Percentiles rank a stretch among this genome's conserved stretches.
phyloP scores from a whole-genome alignment of 306 rosid genomes.

The Echinosophora koreensis region DNA sequence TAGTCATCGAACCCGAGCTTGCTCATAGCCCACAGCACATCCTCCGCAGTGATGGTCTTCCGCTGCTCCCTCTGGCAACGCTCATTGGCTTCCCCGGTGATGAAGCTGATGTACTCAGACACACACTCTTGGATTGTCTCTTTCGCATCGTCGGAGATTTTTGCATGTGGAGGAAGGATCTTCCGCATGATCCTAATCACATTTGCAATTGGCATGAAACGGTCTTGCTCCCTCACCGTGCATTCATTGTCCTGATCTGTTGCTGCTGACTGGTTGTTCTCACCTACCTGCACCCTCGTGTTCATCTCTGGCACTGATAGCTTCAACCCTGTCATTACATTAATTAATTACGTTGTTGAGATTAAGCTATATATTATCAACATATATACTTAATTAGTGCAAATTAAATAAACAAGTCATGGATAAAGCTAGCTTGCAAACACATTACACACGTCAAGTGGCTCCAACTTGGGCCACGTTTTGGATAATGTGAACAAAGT shows the following conservation, averaged over 20 bases:
- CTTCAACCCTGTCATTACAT: constrained; percentile 55
- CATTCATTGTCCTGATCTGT: constrained; percentile 64
- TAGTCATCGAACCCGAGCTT: constrained; percentile 89
- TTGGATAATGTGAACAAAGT: no score
- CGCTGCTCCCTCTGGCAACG: constrained; percentile 90
- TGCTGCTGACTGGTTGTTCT: constrained; percentile 21
- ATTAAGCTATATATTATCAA: no score
- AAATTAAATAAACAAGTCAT: no score
- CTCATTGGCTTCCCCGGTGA: constrained; percentile 89
- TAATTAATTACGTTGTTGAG: no score
- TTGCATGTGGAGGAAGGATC: constrained; percentile 82
- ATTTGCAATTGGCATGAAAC: constrained; percentile 95
- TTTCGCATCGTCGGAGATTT: constrained; percentile 83
- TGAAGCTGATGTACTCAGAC: constrained; percentile 87
- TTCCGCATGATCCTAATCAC: constrained; percentile 90
- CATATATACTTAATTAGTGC: not conserved
- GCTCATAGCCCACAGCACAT: constrained; percentile 93
- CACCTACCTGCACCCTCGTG: not conserved
- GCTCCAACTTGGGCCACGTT: no score
- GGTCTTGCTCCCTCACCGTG: constrained; percentile 84
- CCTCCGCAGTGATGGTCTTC: constrained; percentile 87
- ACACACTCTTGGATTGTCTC: constrained; percentile 91
- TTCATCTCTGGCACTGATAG: constrained; percentile 51
- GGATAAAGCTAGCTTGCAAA: not conserved
- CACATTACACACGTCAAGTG: no score